These are phyloP conservation scores for Xerocomellus chrysenteron DNA, from an alignment of 768 basidiomycete genomes.

Conservation along the genomic window DNA sequence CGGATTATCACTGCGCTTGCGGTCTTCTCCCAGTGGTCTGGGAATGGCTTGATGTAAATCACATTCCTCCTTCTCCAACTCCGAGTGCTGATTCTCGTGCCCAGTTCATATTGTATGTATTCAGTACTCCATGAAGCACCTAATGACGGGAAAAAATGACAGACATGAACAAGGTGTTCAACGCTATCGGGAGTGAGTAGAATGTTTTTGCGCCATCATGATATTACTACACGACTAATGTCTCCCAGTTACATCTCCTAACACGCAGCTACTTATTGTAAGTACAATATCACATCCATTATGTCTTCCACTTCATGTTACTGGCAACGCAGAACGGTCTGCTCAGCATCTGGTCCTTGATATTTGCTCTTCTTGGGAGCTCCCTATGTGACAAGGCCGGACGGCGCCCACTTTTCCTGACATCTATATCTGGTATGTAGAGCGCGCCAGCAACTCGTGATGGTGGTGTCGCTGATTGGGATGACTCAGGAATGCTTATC, in stretches of 20 bases:
- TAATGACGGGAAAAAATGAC: no score
- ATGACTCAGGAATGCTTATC: conserved; percentile 37
- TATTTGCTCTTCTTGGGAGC: conserved; percentile 47
- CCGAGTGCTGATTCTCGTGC: background rate
- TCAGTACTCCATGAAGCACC: background rate
- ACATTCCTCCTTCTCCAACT: background rate
- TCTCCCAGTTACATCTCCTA: background rate
- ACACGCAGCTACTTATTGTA: conserved; percentile 42
- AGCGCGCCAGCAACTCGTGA: conserved; percentile 2
- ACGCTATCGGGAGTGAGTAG: background rate
- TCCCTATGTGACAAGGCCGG: conserved; percentile 49
- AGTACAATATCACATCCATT: conserved; percentile 10
- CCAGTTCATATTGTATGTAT: background rate
- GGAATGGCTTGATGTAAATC: conserved; percentile 44
- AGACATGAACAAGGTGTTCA: background rate
- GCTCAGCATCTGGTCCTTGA: conserved; percentile 53
- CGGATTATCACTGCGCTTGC: conserved; percentile 43
- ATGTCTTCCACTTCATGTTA: background rate
- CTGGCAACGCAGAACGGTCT: conserved; percentile 44
- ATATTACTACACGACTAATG: background rate
- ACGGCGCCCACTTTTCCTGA: conserved; percentile 48
- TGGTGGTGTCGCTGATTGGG: conserved; percentile 35
- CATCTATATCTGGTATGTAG: conserved; percentile 40
- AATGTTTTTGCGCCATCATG: background rate
- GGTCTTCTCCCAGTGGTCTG: conserved; percentile 60